Conservation (phyloP, 2,329 filamentous ascomycete genomes). For the Talaromyces sp. region DNA sequence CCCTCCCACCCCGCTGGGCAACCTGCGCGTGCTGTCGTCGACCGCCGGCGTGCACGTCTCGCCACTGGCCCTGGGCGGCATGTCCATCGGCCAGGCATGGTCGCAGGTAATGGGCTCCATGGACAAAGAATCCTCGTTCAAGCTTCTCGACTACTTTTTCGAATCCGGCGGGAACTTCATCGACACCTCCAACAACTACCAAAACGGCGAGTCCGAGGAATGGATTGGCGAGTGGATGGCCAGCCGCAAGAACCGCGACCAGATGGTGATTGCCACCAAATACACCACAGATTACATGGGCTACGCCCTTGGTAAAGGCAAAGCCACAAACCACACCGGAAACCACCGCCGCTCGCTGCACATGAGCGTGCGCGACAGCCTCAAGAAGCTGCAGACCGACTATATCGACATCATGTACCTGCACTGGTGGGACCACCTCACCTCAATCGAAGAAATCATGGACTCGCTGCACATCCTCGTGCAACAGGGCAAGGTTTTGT, state of each 20-base stretch:
- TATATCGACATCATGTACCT: conserved; percentile 52
- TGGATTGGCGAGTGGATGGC: conserved; percentile 70
- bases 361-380: conserved; percentile 37
- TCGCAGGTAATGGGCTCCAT: conserved; percentile 58
- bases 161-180: conserved; percentile 67
- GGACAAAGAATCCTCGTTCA: conserved; percentile 55
- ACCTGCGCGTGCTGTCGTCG: conserved; percentile 62
- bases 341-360: conserved; percentile 40
- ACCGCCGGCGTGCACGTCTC: conserved; percentile 62
- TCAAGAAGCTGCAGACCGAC: conserved; percentile 46
- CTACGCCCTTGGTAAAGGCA: conserved; percentile 34
- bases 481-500: conserved; percentile 35
- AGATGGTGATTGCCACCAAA: conserved; percentile 67
- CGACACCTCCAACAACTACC: conserved; percentile 66
- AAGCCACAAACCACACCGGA: conserved; percentile 38
- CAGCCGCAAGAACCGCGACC: conserved; percentile 56
- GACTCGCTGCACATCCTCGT: conserved; percentile 34
- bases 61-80: conserved; percentile 46
- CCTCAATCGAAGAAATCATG: conserved; percentile 33
- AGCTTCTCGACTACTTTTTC: conserved; percentile 61
- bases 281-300: conserved; percentile 54
- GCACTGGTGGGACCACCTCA: conserved; percentile 48
- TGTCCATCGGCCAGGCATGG: conserved; percentile 35
- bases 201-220: conserved; percentile 55
- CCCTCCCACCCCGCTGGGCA: conserved; percentile 55